Base-by-base conservation (phyloP, 164 flowering plant genomes). In the Aristolochia contorta region DNA sequence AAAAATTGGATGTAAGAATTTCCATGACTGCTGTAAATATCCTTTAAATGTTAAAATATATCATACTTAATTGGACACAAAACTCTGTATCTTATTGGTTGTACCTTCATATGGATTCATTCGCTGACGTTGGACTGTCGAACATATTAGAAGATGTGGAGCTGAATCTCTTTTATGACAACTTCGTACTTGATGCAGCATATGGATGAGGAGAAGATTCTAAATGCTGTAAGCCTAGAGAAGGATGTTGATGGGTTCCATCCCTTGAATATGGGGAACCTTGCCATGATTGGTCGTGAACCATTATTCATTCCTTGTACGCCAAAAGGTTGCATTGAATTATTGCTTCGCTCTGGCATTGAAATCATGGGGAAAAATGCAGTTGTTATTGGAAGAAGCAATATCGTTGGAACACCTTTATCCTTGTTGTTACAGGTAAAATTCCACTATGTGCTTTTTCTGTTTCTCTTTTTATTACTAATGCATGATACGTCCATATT, bases 201-300 rank as follows among this genome's bases (percentile, higher is more conserved):
- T 78, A 68, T 89, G 77, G 68, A 87, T 67, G 88, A 79, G 71
- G 88, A 67, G 58, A 85, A 71, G 68, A 78, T 89, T 64, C 65
- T 87, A 70, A 70, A 68, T 59, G 56, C 21, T 21, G 66, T 89
- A 67, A 75, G 80, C 63, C 75, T 82, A n/a, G 86, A 87, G 61
- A 87, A 89, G 71, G 94, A 89, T 65, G 97, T 89, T 3, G 97
- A 89, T 70, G 97, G 97, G 51, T 81, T 89, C 65, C 87, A 89
- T 78, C 97, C 97, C 8, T 19, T 82, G 59, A 85, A 85, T 71
- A 85, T 89, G 57, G 97, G 94, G 46, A 78, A 82, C 64, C 86
- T 89, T 54, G 91, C 90, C 64, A 81, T 87, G 91, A 74, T 68
- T 45, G 91, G 91, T 61, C 79, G 85, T 69, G 89, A 85, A 62